These are phyloP conservation scores for Leccinum variabile DNA, from an alignment of 1,284 basidiomycete genomes.

Conservation along the genomic window DNA sequence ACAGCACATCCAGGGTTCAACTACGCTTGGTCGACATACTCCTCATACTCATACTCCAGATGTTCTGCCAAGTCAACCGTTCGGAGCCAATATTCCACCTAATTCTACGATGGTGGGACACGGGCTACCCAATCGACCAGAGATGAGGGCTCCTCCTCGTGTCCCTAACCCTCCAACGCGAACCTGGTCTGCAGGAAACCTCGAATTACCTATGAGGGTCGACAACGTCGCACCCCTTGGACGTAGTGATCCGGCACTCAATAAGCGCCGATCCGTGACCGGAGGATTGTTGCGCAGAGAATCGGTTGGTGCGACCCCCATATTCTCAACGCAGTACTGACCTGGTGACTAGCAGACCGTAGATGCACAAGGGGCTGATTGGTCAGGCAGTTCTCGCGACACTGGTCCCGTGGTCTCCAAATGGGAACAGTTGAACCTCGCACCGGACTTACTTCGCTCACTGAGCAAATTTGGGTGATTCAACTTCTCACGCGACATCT, in stretches of 20 bases:
- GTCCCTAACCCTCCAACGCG: conserved; percentile 68
- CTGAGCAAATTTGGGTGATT: conserved; percentile 89
- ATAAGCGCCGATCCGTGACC: conserved; percentile 76
- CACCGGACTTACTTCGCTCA: conserved; percentile 85
- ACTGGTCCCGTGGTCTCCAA: conserved; percentile 87
- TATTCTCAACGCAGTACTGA: conserved; percentile 16
- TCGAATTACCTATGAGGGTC: conserved; percentile 67
- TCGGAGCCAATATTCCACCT: conserved; percentile 41
- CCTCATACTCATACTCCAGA: conserved; percentile 51
- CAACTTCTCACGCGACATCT: conserved; percentile 29
- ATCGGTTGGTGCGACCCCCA: conserved; percentile 60
- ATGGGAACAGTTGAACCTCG: conserved; percentile 92
- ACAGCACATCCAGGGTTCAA: conserved; percentile 53
- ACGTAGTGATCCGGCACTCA: conserved; percentile 42
- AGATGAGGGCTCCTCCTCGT: conserved; percentile 54
- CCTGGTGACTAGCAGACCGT: conserved; percentile 40
- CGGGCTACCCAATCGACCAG: conserved; percentile 59
- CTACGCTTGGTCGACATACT: conserved; percentile 43
- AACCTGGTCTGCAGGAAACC: conserved; percentile 77
- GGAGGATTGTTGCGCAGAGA: conserved; percentile 65
- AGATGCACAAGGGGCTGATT: conserved; percentile 52
- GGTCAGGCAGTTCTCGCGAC: conserved; percentile 61
- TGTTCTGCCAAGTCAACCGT: conserved; percentile 48
- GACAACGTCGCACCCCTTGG: conserved; percentile 38
- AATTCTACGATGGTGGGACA: conserved; percentile 50